Conservation (phyloP, 768 basidiomycete species). For the Tricholoma saponaceum region DNA sequence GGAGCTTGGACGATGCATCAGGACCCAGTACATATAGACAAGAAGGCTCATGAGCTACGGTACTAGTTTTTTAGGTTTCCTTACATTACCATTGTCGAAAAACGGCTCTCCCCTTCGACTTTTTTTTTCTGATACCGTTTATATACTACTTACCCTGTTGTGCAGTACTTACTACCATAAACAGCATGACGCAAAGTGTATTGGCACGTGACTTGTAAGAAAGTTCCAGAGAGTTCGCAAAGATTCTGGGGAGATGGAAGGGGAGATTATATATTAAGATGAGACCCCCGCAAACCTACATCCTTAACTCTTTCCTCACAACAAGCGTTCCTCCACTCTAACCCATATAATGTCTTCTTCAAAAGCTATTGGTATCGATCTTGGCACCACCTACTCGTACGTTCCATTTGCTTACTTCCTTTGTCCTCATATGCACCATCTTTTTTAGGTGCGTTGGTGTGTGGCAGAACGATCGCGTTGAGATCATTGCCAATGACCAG, state of each 20-base stretch:
- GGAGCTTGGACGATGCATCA: constrained; percentile 66
- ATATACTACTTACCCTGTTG: background rate
- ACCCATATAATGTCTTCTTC: constrained; percentile 45
- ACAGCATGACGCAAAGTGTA: constrained; percentile 19
- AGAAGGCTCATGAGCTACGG: constrained; percentile 14
- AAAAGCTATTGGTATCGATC: constrained; percentile 89
- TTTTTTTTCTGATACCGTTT: background rate
- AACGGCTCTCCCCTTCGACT: background rate
- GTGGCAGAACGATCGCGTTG: constrained; percentile 99
- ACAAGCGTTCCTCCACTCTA: constrained; percentile 10
- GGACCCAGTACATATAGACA: constrained; percentile 15
- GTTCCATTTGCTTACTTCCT: constrained; percentile 23
- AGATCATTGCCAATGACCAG: constrained; percentile 96
- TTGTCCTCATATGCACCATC: constrained; percentile 3
- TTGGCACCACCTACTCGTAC: constrained; percentile 91
- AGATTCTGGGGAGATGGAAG: constrained; percentile 27
- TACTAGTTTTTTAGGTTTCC: background rate
- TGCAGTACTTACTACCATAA: background rate
- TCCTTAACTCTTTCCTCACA: constrained; percentile 4
- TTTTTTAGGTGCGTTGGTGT: constrained; percentile 89
- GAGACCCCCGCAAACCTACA: constrained; percentile 7
- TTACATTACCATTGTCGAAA: background rate
- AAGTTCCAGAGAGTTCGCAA: constrained; percentile 43
- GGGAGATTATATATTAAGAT: constrained; percentile 29
- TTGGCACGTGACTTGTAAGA: constrained; percentile 33